phyloP scores from a whole-genome alignment of 2,329 filamentous ascomycete species.

The Penicillium sp. region DNA sequence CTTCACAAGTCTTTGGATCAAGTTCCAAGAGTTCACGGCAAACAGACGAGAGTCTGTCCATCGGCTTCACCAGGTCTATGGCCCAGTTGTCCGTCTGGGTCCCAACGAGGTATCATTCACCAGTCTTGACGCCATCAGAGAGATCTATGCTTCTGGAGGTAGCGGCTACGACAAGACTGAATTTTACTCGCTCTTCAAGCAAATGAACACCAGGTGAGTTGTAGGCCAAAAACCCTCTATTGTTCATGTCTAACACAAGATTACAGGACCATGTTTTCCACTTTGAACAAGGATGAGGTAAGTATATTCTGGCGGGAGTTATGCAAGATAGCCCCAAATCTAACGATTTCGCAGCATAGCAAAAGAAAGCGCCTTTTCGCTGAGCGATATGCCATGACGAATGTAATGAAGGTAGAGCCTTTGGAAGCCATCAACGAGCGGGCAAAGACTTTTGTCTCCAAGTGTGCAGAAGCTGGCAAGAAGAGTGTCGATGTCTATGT shows the following conservation, averaged over 20 bases:
- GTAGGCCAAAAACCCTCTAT: neutral
- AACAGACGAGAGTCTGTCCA: constrained; percentile 33
- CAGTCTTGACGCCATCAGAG: constrained; percentile 31
- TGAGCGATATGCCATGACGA: constrained; percentile 69
- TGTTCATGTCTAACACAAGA: neutral
- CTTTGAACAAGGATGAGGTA: constrained; percentile 28
- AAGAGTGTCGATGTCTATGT: constrained; percentile 64
- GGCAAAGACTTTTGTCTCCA: constrained; percentile 57
- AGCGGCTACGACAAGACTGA: constrained; percentile 42
- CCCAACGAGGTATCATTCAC: constrained; percentile 36
- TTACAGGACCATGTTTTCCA: constrained; percentile 42
- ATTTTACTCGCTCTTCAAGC: constrained; percentile 37
- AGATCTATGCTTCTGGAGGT: constrained; percentile 36
- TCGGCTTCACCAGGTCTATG: constrained; percentile 29
- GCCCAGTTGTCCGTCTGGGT: constrained; percentile 30
- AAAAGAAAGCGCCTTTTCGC: constrained; percentile 64
- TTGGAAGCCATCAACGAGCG: constrained; percentile 61
- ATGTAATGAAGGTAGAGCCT: constrained; percentile 59
- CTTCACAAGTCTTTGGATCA: constrained; percentile 31
- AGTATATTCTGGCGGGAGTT: neutral
- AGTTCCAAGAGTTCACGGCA: constrained; percentile 34
- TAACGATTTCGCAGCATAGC: constrained; percentile 53
- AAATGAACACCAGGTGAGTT: constrained; percentile 32
- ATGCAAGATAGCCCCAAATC: neutral
- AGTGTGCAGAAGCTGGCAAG: constrained; percentile 49